Evolutionary conservation across 345 rosid genomes (phyloP), one percentile per base, ranked within the genome.

Genomic region (Carallia pectinifolia): DNA sequence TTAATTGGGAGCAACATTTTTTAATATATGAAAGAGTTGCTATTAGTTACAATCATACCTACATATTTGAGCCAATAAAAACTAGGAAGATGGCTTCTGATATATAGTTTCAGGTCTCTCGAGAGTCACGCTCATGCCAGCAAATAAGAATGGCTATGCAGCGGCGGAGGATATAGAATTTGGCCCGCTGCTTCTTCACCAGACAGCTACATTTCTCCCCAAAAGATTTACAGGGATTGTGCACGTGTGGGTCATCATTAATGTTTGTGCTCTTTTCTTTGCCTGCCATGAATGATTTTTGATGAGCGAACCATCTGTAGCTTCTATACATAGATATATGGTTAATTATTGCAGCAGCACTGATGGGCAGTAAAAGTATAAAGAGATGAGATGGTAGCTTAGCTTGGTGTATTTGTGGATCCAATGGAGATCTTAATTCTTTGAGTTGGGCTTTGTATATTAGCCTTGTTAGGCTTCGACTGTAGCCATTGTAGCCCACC

Each of bases 161-260:
- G 44, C 96, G 91, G 53, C 93, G 87, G 69, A 90, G 85, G 82
- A 90, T 88, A 77, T 88, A 90, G 81, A 90, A 86, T 73, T 90
- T 23, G 23, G 23, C 23, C 23, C 23, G 23, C 23, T 23, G 23
- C 23, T 23, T 23, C 23, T 23, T 23, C 75, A 85, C 90, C 75
- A 79, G 50, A 76, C 88, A 90, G 80, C 84, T 85, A 71, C 96
- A 90, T 79, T 90, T 90, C 80, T 82, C 72, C 15, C 89, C 85
- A 16, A 90, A 84, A 1, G 86, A 83, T 77, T 84, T 78, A 76
- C 89, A 85, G n/a, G 83, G 82, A 34, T 87, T 77, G 69, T 89
- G 83, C 8, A 74, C 77, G 63, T 75, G 65, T 54, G 74, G 62
- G 8, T 34, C 47, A 3, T 10, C n/a, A 19, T 47, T 44, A 53